Conservation (phyloP, 192 early-diverging fungal species). For the Podila horticola region DNA sequence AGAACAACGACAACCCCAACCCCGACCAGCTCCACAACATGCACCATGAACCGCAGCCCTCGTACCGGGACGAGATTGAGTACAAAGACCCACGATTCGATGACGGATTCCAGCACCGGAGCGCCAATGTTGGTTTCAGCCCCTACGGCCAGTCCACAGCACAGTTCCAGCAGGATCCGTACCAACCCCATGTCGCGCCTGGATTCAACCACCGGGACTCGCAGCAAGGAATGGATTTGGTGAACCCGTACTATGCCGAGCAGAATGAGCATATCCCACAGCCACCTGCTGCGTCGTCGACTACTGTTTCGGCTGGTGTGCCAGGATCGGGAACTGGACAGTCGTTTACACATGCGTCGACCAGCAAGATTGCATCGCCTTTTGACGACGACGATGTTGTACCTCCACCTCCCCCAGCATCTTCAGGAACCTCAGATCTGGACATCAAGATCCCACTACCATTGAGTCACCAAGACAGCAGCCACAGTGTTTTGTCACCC, state of each 20-base stretch:
- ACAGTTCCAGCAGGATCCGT: slow-evolving; percentile 3
- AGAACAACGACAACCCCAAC: slow-evolving; percentile 5
- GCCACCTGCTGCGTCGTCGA: background rate
- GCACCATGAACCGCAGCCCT: slow-evolving; percentile 13
- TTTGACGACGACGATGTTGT: slow-evolving; percentile 27
- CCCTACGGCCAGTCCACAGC: slow-evolving; percentile 15
- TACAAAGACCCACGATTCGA: slow-evolving; percentile 26
- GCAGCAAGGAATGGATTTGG: slow-evolving; percentile 24
- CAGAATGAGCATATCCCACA: slow-evolving; percentile 20
- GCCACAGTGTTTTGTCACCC: background rate
- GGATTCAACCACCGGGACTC: slow-evolving; percentile 39
- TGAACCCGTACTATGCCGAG: slow-evolving; percentile 44
- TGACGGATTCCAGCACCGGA: slow-evolving; percentile 11
- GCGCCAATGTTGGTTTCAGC: slow-evolving; percentile 20
- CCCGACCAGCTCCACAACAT: slow-evolving; percentile 10
- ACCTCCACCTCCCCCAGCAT: background rate
- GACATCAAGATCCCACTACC: background rate
- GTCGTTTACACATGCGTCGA: slow-evolving; percentile 31
- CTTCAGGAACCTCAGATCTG: background rate
- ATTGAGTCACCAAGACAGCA: background rate
- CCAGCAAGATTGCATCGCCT: slow-evolving; percentile 31
- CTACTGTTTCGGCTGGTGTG: background rate
- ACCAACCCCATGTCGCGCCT: slow-evolving; percentile 14
- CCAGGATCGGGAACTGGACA: slow-evolving; percentile 6
- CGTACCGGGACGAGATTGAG: slow-evolving; percentile 45